phyloP scores from a whole-genome alignment of 768 basidiomycete species.

The Lactarius pseudohatsudake region DNA sequence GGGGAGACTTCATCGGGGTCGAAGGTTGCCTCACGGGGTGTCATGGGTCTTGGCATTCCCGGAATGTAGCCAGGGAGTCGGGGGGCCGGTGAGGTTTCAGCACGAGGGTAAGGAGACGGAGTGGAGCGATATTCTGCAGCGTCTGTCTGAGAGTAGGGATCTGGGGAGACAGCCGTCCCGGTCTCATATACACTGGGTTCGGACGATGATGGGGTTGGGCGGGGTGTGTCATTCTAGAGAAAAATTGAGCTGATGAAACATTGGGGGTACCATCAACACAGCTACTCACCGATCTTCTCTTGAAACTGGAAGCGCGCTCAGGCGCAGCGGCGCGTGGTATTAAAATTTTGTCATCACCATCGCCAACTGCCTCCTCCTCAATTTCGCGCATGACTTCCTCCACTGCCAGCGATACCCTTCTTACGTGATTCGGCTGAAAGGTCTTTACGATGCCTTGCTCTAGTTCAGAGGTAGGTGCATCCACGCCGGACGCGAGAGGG shows the following conservation, averaged over 20 bases:
- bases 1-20: conserved; percentile 73
- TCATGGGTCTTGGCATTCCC: conserved; percentile 90
- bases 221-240: conserved; percentile 11
- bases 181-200: conserved; percentile 50
- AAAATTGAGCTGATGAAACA: conserved; percentile 4
- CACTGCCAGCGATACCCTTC: conserved; percentile 70
- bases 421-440: conserved; percentile 51
- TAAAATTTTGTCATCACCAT: conserved; percentile 63
- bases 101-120: conserved; percentile 55
- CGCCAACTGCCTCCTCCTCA: conserved; percentile 63
- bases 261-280: neutral
- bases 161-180: conserved; percentile 70
- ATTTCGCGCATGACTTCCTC: conserved; percentile 76
- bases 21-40: conserved; percentile 65
- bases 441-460: conserved; percentile 47
- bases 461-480: conserved; percentile 37
- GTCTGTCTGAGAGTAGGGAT: conserved; percentile 49
- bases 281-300: conserved; percentile 24
- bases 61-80: conserved; percentile 82
- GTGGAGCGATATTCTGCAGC: conserved; percentile 55
- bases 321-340: conserved; percentile 57
- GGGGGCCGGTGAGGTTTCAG: conserved; percentile 51
- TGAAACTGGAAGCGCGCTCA: conserved; percentile 22
- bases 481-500: conserved; percentile 29
- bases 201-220: neutral